Percentiles rank a stretch among this genome's conserved stretches.
phyloP scores from a whole-genome alignment of 495 filamentous ascomycete genomes.

The Aspergillus cavernicola region DNA sequence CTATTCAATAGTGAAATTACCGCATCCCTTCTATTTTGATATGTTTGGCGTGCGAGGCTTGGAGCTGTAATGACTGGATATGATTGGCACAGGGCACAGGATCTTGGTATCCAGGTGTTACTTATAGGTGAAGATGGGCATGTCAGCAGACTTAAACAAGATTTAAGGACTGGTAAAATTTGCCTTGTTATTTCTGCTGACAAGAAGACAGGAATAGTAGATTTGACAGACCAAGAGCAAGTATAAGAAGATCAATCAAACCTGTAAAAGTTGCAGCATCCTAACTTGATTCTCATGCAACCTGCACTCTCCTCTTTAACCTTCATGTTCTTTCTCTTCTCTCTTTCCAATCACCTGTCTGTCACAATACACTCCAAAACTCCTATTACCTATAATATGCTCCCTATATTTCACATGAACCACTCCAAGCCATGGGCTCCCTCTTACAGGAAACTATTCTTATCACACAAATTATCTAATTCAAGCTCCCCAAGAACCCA shows the following conservation, averaged over 20 bases:
- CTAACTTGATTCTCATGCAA: not conserved
- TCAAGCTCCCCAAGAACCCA: not conserved
- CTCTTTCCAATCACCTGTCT: not conserved
- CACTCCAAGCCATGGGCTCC: not conserved
- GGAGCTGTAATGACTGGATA: too few species aligned
- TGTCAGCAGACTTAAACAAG: too few species aligned
- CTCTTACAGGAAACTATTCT: not conserved
- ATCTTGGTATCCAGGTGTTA: too few species aligned
- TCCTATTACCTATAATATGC: slow-evolving; percentile 4
- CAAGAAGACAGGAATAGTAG: too few species aligned
- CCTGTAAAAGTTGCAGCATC: not conserved
- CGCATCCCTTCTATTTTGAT: too few species aligned
- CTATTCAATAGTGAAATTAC: too few species aligned
- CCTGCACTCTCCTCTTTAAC: not conserved
- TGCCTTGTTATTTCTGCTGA: too few species aligned
- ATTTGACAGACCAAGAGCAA: not conserved
- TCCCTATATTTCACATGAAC: slow-evolving; percentile 1
- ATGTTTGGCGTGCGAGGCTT: too few species aligned
- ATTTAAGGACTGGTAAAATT: too few species aligned
- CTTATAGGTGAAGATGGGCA: too few species aligned
- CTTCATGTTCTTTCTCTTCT: not conserved
- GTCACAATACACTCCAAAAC: not conserved
- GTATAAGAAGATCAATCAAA: not conserved
- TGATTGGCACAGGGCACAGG: too few species aligned
- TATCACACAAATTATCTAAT: not conserved